Base-by-base conservation (phyloP, 176 grass and related monocot genomes). In the Hsuehochloa calcarea region DNA sequence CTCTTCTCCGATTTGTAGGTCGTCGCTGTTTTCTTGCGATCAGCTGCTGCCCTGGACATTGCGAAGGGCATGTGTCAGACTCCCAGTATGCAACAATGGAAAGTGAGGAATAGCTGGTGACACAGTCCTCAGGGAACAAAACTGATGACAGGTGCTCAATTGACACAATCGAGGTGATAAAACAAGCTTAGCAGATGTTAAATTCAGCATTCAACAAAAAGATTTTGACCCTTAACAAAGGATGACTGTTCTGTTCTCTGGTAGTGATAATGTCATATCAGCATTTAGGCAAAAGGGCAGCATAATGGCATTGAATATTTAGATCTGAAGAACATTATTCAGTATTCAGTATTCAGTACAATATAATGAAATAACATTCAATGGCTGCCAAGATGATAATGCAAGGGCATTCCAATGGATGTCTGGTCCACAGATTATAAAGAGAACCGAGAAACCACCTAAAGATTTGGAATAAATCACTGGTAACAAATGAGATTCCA, bases 1-100 rank as follows among this genome's bases (percentile, higher is more conserved):
- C 91, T 91, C 88, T 93, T 97, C 25, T 92, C 89, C 10, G 94
- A 92, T 71, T 97, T 93, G 82, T 90, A 93, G 8, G 16, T 43
- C 2, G 43, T 88, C 3, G 94, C 89, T 0, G 87, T 84, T 86
- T 93, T 97, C 20, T 64, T 69, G 44, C 74, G 82, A 79, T 97
- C 94, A 71, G 50, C 78, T 14, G 82, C n/a, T 27, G 84, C 87
- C 78, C 94, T 97, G 88, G 14, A 69, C 16, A 78, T 45, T 2
- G 5, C n/a, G 11, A 54, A 49, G 7, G 22, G 6, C 40, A 78
- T 2, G 15, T 75, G 50, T 83, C 54, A 84, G 85, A 51, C 9
- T 70, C 27, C n/a, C 50, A 65, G 8, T 4, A 82, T 10, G 35
- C 16, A 84, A 9, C 81, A 74, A 81, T 46, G 41, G 47, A 3